phyloP scores from a whole-genome alignment of 208 protist species.

The Plasmodiophora brassicae region DNA sequence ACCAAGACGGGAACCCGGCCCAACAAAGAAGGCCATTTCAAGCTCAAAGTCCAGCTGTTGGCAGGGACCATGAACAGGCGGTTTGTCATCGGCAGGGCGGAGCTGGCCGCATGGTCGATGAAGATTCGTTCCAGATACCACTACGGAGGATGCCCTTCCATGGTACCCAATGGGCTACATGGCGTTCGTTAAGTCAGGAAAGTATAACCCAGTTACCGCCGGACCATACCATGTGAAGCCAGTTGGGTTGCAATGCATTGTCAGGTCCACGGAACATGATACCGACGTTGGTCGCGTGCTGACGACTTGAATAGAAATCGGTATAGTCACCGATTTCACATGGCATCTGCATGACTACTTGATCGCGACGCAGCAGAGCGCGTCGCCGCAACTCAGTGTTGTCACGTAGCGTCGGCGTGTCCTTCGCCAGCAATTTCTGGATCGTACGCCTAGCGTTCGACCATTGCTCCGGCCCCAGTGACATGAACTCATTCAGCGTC shows the following conservation, averaged over 20 bases:
- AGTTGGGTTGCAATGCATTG: conserved; percentile 73
- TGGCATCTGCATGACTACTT: conserved; percentile 69
- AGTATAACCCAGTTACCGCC: not conserved
- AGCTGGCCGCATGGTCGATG: conserved; percentile 68
- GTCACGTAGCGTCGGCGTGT: conserved; percentile 52
- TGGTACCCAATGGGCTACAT: conserved; percentile 79
- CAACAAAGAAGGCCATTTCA: conserved; percentile 70
- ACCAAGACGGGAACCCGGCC: conserved; percentile 68
- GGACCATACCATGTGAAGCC: conserved; percentile 48
- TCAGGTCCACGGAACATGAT: conserved; percentile 74
- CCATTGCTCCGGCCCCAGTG: conserved; percentile 57
- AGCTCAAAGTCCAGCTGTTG: conserved; percentile 73
- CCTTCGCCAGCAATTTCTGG: conserved; percentile 54
- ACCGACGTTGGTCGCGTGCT: conserved; percentile 81
- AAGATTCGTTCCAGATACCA: conserved; percentile 67
- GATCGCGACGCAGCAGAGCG: conserved; percentile 48
- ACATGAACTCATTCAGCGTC: conserved; percentile 75
- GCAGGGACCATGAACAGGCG: not conserved
- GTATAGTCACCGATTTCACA: conserved; percentile 80
- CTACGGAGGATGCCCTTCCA: conserved; percentile 72
- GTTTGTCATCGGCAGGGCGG: not conserved
- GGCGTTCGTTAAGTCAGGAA: conserved; percentile 48
- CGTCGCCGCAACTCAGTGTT: conserved; percentile 50
- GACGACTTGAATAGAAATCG: conserved; percentile 78
- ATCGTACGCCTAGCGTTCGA: conserved; percentile 52